Percentiles rank a stretch among this genome's conserved stretches.
phyloP scores from a whole-genome alignment of 1,139 yeast genomes.

The Eremothecium coryli region DNA sequence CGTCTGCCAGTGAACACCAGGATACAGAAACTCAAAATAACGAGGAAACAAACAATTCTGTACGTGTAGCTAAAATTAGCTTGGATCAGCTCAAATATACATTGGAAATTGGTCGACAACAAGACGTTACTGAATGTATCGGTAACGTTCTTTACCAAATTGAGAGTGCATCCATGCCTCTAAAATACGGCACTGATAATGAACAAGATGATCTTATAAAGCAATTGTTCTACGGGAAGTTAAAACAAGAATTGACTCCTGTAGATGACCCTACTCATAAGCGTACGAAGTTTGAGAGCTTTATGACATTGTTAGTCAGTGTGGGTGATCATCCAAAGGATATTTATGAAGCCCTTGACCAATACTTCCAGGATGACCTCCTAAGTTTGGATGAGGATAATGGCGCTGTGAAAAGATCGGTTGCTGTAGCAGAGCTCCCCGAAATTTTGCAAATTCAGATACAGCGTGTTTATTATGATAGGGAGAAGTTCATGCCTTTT shows the following conservation, averaged over 20 bases:
- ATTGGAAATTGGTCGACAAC: conserved; percentile 80
- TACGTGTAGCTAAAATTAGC: conserved; percentile 38
- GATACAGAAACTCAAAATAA: neutral
- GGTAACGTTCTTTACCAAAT: conserved; percentile 89
- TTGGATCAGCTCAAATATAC: conserved; percentile 62
- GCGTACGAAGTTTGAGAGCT: conserved; percentile 66
- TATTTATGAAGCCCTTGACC: conserved; percentile 83
- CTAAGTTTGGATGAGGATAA: conserved; percentile 54
- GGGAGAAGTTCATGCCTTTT: conserved; percentile 62
- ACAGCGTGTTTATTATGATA: conserved; percentile 85
- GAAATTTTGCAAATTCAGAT: conserved; percentile 82
- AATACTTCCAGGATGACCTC: conserved; percentile 66
- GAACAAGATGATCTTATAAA: conserved; percentile 80
- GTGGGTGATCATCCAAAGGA: conserved; percentile 82
- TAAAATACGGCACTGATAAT: conserved; percentile 54
- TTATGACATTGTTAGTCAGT: conserved; percentile 71
- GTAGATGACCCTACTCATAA: conserved; percentile 25
- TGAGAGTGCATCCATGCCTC: conserved; percentile 80
- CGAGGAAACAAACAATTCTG: neutral
- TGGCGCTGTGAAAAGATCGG: conserved; percentile 63
- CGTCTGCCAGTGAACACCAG: conserved; percentile 7
- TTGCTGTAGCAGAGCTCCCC: conserved; percentile 66
- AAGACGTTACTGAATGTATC: conserved; percentile 95
- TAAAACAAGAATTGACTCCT: conserved; percentile 46
- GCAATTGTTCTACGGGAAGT: conserved; percentile 67